phyloP scores from a whole-genome alignment of 2,329 filamentous ascomycete genomes.

The Plectosphaerella cucumerina region DNA sequence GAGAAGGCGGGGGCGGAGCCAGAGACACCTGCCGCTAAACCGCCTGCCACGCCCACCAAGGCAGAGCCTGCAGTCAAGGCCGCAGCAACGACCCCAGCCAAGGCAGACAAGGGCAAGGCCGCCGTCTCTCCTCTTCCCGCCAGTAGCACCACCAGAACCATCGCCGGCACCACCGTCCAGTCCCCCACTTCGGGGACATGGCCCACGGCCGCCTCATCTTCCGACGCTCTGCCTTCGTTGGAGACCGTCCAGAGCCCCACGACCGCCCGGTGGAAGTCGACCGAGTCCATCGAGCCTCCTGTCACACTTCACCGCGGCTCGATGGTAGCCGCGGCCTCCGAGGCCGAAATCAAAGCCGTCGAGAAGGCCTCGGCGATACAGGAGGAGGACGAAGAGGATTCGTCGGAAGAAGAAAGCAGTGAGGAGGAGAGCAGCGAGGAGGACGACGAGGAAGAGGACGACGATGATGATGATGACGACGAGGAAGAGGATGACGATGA shows the following conservation, averaged over 20 bases:
- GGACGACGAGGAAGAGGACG: constrained; percentile 19
- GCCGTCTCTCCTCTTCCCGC: background rate
- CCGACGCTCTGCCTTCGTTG: constrained; percentile 15
- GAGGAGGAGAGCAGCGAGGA: constrained; percentile 16
- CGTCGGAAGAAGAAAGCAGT: constrained; percentile 23
- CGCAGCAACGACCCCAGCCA: background rate
- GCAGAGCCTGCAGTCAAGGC: background rate
- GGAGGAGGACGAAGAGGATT: constrained; percentile 33
- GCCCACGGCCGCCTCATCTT: constrained; percentile 20
- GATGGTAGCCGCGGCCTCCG: constrained; percentile 23
- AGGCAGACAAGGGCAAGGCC: constrained; percentile 2
- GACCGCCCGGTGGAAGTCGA: constrained; percentile 35
- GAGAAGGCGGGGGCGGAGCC: constrained; percentile 5
- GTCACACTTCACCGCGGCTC: constrained; percentile 27
- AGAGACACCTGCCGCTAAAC: background rate
- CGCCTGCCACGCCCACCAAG: background rate
- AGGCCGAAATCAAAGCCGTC: constrained; percentile 32
- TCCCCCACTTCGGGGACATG: constrained; percentile 42
- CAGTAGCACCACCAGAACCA: background rate
- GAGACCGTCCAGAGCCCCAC: constrained; percentile 38
- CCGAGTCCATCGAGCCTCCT: constrained; percentile 9
- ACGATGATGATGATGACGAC: constrained; percentile 21
- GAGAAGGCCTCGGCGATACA: constrained; percentile 34
- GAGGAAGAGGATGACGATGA: constrained; percentile 19
- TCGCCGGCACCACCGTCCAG: constrained; percentile 29